A percentile compares a stretch with the other conserved stretches of the same genome.
Conservation (phyloP, 495 filamentous ascomycete genomes). For the Amorphotheca resinae region DNA sequence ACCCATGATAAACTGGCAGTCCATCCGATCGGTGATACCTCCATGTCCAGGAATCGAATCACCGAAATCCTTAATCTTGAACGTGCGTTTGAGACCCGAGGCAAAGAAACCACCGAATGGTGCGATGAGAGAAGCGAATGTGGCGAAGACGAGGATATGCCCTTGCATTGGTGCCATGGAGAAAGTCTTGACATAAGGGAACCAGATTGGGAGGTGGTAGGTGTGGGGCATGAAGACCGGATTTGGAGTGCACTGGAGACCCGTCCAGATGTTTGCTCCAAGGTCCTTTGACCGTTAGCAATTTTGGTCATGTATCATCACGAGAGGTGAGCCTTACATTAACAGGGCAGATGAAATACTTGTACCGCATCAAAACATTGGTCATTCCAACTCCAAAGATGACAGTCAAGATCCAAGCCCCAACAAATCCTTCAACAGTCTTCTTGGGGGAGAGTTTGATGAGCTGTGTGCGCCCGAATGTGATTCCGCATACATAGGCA, state of each 20-base stretch:
- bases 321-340: conserved; percentile 38
- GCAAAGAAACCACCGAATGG: conserved; percentile 99
- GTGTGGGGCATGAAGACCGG: conserved; percentile 74
- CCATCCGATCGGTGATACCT: conserved; percentile 98
- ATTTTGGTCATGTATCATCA: background rate
- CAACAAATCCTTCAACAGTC: conserved; percentile 96
- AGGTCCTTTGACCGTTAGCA: conserved; percentile 45
- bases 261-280: conserved; percentile 80
- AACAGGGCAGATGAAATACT: conserved; percentile 97
- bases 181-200: conserved; percentile 46
- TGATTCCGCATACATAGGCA: conserved; percentile 94
- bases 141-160: conserved; percentile 81
- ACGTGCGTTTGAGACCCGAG: conserved; percentile 92
- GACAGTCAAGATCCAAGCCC: conserved; percentile 92
- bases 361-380: conserved; percentile 78
- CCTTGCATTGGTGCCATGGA: conserved; percentile 84
- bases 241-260: conserved; percentile 87
- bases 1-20: conserved; percentile 99
- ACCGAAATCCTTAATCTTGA: conserved; percentile 99
- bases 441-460: conserved; percentile 99
- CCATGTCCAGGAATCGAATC: conserved; percentile 96
- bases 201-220: conserved; percentile 65
- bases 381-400: conserved; percentile 74
- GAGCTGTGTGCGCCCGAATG: conserved; percentile 89
- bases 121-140: conserved; percentile 92